phyloP scores from a whole-genome alignment of 2,329 filamentous ascomycete genomes.

The Sporothrix variecibatus region DNA sequence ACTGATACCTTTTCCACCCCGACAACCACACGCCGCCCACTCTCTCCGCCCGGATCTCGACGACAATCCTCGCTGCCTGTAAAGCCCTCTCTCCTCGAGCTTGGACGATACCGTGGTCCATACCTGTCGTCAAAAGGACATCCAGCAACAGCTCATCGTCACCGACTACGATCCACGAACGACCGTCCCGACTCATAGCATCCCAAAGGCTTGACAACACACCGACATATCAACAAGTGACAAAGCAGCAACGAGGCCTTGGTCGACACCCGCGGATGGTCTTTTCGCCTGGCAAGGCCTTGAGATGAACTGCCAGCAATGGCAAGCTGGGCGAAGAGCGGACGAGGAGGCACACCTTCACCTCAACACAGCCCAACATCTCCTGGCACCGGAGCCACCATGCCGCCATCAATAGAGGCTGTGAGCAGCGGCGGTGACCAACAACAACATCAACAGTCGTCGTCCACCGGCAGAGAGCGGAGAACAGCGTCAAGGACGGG shows the following conservation, averaged over 20 bases:
- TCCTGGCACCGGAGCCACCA: background rate
- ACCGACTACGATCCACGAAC: background rate
- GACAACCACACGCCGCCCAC: background rate
- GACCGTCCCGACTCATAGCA: background rate
- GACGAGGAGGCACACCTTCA: conserved; percentile 24
- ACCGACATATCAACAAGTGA: background rate
- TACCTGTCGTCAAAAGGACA: background rate
- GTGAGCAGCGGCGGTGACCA: background rate
- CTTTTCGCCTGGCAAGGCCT: conserved; percentile 6
- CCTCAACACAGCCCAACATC: conserved; percentile 22
- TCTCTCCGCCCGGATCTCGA: background rate
- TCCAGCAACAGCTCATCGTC: background rate
- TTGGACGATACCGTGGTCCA: background rate
- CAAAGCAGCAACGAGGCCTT: background rate
- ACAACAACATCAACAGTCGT: background rate
- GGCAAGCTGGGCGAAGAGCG: conserved; percentile 32
- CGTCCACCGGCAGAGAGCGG: background rate
- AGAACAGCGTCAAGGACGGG: background rate
- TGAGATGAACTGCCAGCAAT: conserved; percentile 31
- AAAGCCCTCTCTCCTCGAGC: too few relatives aligned
- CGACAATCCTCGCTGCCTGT: background rate
- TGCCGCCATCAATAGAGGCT: background rate
- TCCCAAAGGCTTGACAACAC: background rate
- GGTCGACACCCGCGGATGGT: conserved; percentile 16
- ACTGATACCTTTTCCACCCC: background rate